phyloP scores from a whole-genome alignment of 2,329 filamentous ascomycete species.

The Nigrospora oryzae region DNA sequence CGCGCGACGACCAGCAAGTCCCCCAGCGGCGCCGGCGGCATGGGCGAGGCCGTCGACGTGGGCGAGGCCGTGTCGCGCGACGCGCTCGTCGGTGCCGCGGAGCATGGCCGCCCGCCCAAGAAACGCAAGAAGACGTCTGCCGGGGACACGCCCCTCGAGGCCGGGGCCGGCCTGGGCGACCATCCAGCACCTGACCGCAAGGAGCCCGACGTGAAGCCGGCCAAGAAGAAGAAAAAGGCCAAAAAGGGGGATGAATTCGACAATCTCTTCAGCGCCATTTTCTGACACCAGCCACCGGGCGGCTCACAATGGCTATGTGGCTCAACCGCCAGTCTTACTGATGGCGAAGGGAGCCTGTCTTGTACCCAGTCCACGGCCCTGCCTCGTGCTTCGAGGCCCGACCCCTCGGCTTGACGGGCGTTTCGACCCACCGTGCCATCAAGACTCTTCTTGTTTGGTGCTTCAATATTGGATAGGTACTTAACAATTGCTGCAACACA shows the following conservation, averaged over 20 bases:
- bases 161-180: not conserved
- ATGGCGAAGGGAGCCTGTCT: too few relatives aligned
- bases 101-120: not conserved
- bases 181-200: too few relatives aligned
- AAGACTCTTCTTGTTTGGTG: too few relatives aligned
- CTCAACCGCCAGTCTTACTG: too few relatives aligned
- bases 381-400: too few relatives aligned
- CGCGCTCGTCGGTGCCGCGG: slow-evolving; percentile 8
- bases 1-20: not conserved
- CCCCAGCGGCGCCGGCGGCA: not conserved
- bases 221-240: slow-evolving; percentile 47
- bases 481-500: too few relatives aligned
- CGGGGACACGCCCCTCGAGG: too few relatives aligned
- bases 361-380: too few relatives aligned
- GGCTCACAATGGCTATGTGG: too few relatives aligned
- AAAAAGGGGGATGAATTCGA: slow-evolving; percentile 61
- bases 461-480: too few relatives aligned
- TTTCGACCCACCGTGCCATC: too few relatives aligned
- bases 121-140: not conserved
- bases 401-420: too few relatives aligned
- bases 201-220: slow-evolving; percentile 12
- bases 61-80: slow-evolving; percentile 15
- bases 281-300: slow-evolving; percentile 19
- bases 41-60: slow-evolving; percentile 6
- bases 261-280: slow-evolving; percentile 57